Evolutionary conservation across 225 moss, liverwort and hornwort genomes (phyloP), one percentile per base, ranked within the genome.

Genomic region (Climacium dendroides): DNA sequence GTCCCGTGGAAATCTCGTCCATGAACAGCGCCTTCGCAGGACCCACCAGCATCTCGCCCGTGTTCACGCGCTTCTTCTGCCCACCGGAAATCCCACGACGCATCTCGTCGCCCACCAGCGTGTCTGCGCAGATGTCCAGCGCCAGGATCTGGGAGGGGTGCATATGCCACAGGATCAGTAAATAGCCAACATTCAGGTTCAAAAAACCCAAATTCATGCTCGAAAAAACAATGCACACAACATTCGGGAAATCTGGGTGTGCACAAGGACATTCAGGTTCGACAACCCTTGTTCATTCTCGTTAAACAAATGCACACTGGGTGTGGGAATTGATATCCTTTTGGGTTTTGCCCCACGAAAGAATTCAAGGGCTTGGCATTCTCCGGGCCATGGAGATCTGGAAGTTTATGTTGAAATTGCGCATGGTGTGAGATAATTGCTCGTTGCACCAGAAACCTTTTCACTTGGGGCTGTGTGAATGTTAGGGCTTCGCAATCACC

Each of bases 21-120:
- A 96, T 96, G 85, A 96, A 96, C n/a, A 96, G 85, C 66, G 96
- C 96, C 87, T 94, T 95, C 48, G 96, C 92, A 34, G 96, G 96
- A 9, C 96, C 96, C 32, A 96, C 96, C 25, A 96, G 64, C 94
- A 96, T 96, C 88, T 96, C 64, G 59, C 93, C 93, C 41, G 93
- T 91, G 35, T 92, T 94, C 41, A 94, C 93, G 4, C 93, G 91
- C 85, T 92, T 94, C 77, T 94, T 92, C 81, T 94, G 93, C 13
- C 93, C 93, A 7, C 93, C 93, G 6, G 93, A 94, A 22, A 94
- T 94, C 12, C 93, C 93, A 28, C 93, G 92, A 43, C 91, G 78
- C 93, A 94, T 94, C 29, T 94, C 92, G 50, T 94, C 92, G 32
- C 93, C 93, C 19, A 93, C 92, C 9, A 93, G 41, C 8, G 93